Base-by-base conservation (phyloP, 352 stramenopile genomes). In the Globisporangium camurandrum region DNA sequence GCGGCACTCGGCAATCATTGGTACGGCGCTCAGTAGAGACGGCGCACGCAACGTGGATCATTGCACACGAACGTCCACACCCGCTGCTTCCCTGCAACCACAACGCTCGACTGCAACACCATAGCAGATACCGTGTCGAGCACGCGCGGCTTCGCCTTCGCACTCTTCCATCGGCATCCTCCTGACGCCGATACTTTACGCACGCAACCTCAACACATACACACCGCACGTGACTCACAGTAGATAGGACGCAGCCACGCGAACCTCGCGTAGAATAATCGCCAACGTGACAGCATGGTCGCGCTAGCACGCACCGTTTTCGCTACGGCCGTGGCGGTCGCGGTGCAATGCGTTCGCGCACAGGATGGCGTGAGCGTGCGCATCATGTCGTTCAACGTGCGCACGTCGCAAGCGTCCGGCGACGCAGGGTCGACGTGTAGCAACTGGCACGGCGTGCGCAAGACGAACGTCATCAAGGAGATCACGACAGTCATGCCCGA, bases 381-480 rank as follows among this genome's bases (percentile, higher is more conserved):
- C 49, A 58, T 80, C 22, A 75, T 88, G 77, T 81, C 73, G 46
- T 92, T 92, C 62, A 92, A 92, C 56, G 62, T 92, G 24, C 80
- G 77, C 58, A 92, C 77, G 10, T 88, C 75, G 26, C 47, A 71
- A 16, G 80, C 80, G 0, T 63, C 58, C 5, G 66, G 45, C 14
- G 74, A 90, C 49, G 34, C 56, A 0, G 54, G 22, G 0, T 59
- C 61, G 9, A 65, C 54, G 2, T 90, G 78, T 51, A 73, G 67
- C 54, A 77, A 79, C 56, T 90, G 78, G 78, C 47, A 70, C 41
- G 75, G 71, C 10, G 67, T 80, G 26, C 80, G 80, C 48, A 80
- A 86, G 38, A 64, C 67, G 27, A 83, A 84, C 59, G 71, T 86
- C 19, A 39, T 80, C 11, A 62, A 47, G 27, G 71, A 87, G 48